Percentiles rank a stretch among this genome's conserved stretches.
Conservation (phyloP, 192 early-diverging fungal species). For the Backusella circina region DNA sequence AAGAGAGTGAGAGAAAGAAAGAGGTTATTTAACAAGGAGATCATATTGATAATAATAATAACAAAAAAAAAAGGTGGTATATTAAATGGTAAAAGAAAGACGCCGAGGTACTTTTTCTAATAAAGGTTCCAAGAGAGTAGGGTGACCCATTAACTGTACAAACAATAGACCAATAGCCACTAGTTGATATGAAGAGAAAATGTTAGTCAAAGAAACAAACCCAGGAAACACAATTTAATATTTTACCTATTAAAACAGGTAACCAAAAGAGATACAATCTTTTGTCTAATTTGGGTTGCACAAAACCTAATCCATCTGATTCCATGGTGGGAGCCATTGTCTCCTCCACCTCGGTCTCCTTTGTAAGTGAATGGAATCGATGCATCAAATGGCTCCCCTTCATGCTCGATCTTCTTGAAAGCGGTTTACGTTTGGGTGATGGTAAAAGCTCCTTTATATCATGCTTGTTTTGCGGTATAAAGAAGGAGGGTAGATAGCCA, state of each 20-base stretch:
- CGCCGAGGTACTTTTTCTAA: neutral
- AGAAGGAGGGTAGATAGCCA: neutral
- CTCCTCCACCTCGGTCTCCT: constrained; percentile 4
- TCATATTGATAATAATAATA: too few species aligned
- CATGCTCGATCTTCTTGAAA: constrained; percentile 13
- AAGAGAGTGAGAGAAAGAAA: neutral
- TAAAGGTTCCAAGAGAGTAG: neutral
- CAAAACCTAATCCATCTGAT: constrained; percentile 20
- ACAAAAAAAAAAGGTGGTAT: neutral
- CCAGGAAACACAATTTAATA: neutral
- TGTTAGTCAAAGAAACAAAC: neutral
- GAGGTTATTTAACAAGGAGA: neutral
- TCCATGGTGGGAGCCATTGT: constrained; percentile 16
- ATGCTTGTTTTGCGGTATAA: neutral
- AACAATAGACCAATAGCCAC: neutral
- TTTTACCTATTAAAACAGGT: constrained; percentile 41
- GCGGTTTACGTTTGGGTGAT: neutral
- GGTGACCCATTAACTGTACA: neutral
- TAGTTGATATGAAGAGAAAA: neutral
- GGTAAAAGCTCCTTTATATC: neutral
- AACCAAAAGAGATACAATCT: constrained; percentile 59
- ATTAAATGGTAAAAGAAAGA: neutral
- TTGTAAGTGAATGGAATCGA: constrained; percentile 13
- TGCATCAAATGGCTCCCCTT: constrained; percentile 1
- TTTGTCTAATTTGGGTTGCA: constrained; percentile 45